Evolutionary conservation across 2,329 filamentous ascomycete species (phyloP), one percentile per base, ranked within the genome.

Genomic region (Aspergillus thermomutatus): DNA sequence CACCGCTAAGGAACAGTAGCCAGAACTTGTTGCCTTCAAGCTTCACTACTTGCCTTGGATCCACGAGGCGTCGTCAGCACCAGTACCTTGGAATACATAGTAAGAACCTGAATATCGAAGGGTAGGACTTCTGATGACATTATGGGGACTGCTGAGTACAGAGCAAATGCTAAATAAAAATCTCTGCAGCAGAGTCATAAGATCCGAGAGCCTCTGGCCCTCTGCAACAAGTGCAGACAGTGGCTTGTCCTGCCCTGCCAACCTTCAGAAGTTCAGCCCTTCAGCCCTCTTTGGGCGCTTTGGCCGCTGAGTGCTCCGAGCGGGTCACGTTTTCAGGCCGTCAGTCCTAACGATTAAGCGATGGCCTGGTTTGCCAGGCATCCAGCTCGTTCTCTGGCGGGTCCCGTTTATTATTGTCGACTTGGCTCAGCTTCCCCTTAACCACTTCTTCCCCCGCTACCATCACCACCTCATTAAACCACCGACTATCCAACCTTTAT

Each of bases 271-370:
- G 10, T 26, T 46, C 43, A 46, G 43, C 43, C 43, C 21, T 46
- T 46, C 43, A 46, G 43, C 19, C 43, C 21, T 26, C 43, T 23
- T 46, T 17, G 11, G 19, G 14, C 43, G 43, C 43, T 46, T 11
- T 26, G 43, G 23, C 43, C 43, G 25, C 9, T 2, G 0, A 1
- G 43, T 46, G 43, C 19, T 25, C 21, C 14, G 19, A 5, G 21
- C 43, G 56, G 62, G 59, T 66, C 62, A 64, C 61, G 62, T 64
- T 65, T 43, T 61, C 50, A 53, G 51, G 61, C 45, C 51, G 10
- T 11, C n/a, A 19, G 21, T 43, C 40, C n/a, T 21, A 11, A 5
- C n/a, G 19, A 43, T 43, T 61, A 60, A 59, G 62, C 53, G 60
- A 61, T 61, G 57, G 62, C 60, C 60, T 62, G 43, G 21, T 46